phyloP scores from a whole-genome alignment of 257 asterid genomes.

The Nicotiana knightiana region DNA sequence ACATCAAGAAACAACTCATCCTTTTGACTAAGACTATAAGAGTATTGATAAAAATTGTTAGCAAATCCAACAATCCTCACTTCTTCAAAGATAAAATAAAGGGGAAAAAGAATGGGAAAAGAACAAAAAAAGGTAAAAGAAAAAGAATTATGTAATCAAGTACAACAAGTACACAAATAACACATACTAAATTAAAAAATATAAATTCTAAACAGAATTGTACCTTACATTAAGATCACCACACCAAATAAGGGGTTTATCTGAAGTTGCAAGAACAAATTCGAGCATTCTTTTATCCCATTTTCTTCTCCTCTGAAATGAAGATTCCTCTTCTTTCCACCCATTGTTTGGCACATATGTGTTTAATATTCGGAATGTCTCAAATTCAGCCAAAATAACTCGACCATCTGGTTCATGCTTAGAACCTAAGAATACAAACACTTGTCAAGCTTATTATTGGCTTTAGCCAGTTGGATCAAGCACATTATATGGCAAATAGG shows the following conservation, averaged over 20 bases:
- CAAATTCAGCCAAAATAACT: slow-evolving; percentile 83
- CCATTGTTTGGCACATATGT: slow-evolving; percentile 94
- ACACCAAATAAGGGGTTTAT: slow-evolving; percentile 94
- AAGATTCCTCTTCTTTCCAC: slow-evolving; percentile 90
- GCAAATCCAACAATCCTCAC: neutral
- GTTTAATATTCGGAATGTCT: slow-evolving; percentile 65
- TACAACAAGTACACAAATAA: neutral
- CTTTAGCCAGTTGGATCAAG: neutral
- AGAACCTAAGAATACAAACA: slow-evolving; percentile 44
- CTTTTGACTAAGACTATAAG: neutral
- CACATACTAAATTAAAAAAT: neutral
- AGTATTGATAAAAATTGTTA: neutral
- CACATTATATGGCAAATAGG: neutral
- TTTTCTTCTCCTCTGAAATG: slow-evolving; percentile 91
- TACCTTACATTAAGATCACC: slow-evolving; percentile 98
- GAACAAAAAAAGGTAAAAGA: neutral
- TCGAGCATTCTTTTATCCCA: slow-evolving; percentile 95
- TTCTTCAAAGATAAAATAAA: neutral
- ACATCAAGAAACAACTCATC: slow-evolving; percentile 1
- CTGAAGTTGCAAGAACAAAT: slow-evolving; percentile 54
- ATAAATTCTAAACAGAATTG: slow-evolving; percentile 10
- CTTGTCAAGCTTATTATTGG: slow-evolving; percentile 1
- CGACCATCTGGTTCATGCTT: slow-evolving; percentile 92
- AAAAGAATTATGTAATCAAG: neutral
- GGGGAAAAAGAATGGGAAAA: neutral